Percentiles rank a stretch among this genome's conserved stretches.
phyloP scores from a whole-genome alignment of 2,329 filamentous ascomycete species.

The Trichoderma lentiforme region DNA sequence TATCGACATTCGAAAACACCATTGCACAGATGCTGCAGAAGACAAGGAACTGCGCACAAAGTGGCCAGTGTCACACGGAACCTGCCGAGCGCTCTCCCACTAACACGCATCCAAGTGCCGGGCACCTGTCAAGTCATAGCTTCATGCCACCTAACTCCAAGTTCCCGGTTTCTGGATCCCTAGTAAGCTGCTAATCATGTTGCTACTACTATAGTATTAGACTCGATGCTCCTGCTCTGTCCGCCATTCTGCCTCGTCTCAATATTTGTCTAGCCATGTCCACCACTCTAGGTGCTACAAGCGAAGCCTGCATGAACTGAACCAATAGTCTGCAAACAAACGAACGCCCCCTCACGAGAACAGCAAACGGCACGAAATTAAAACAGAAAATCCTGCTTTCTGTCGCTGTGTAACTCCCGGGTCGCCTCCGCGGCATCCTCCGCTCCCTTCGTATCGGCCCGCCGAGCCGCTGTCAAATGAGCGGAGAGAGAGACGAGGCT shows the following conservation, averaged over 20 bases:
- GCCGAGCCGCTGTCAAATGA: not conserved
- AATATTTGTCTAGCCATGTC: too few relatives aligned
- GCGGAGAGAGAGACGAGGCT: not conserved
- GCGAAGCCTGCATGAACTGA: not conserved
- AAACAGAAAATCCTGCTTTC: not conserved
- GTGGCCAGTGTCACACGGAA: not conserved
- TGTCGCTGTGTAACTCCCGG: not conserved
- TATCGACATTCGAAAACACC: not conserved
- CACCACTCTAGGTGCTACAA: not conserved
- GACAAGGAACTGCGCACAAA: not conserved
- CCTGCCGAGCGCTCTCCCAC: not conserved
- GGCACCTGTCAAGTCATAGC: not conserved
- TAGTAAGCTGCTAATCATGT: not conserved
- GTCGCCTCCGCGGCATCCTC: not conserved
- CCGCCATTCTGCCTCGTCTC: not conserved
- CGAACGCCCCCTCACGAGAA: not conserved
- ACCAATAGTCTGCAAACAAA: conserved; percentile 9
- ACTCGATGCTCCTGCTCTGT: not conserved
- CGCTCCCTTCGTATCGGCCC: not conserved
- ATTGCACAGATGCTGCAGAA: not conserved
- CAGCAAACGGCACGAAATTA: not conserved
- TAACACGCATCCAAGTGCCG: not conserved
- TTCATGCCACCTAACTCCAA: not conserved
- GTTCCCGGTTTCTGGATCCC: not conserved
- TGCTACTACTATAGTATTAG: not conserved